Evolutionary conservation across 306 rosid species (phyloP).

Genomic region (Heteromeles arbutifolia): DNA sequence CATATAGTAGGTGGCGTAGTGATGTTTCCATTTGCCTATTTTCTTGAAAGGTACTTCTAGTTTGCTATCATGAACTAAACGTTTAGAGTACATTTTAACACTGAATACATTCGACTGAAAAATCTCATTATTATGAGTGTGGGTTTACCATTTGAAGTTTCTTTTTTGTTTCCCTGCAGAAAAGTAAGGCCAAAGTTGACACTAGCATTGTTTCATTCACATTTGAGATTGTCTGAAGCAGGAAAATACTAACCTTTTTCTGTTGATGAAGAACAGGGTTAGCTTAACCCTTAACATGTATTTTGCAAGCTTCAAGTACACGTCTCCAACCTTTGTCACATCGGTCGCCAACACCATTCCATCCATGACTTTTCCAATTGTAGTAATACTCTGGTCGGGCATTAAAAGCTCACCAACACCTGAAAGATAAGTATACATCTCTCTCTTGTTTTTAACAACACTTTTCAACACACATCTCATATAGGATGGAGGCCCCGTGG

Average conservation of each 20-base stretch:
- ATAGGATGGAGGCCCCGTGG: constrained; percentile 40
- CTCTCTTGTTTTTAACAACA: neutral
- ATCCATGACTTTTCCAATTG: constrained; percentile 36
- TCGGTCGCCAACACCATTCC: constrained; percentile 31
- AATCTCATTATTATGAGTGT: neutral
- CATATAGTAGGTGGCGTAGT: constrained; percentile 29
- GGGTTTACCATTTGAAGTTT: neutral
- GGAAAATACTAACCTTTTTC: neutral
- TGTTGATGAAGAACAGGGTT: constrained; percentile 18
- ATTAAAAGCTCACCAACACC: neutral
- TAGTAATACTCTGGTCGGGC: constrained; percentile 21
- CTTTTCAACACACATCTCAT: neutral
- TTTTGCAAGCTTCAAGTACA: constrained; percentile 32
- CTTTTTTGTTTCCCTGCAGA: constrained; percentile 20
- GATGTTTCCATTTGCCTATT: constrained; percentile 40
- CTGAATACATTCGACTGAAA: neutral
- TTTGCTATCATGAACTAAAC: neutral
- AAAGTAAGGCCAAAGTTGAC: constrained; percentile 35
- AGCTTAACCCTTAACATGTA: constrained; percentile 34
- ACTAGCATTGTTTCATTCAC: constrained; percentile 14
- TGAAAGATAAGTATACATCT: neutral
- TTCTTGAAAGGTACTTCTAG: constrained; percentile 36
- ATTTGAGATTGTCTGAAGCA: neutral
- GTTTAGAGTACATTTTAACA: neutral
- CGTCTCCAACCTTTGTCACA: constrained; percentile 38